Evolutionary conservation across 768 basidiomycete genomes (phyloP).

Genomic region (Ramaria sp.): DNA sequence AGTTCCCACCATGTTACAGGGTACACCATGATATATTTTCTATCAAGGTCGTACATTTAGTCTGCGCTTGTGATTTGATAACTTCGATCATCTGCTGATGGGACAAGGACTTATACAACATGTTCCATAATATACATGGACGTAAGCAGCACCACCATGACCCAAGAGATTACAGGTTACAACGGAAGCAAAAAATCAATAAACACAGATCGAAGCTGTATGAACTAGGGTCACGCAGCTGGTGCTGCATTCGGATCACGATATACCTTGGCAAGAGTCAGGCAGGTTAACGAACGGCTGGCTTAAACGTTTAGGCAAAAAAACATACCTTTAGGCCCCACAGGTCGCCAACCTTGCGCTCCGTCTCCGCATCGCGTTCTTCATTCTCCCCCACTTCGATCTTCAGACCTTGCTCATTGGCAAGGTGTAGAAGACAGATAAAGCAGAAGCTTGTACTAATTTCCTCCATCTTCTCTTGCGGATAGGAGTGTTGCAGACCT

Average conservation of each 20-base stretch:
- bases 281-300: neutral
- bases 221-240: conserved; percentile 9
- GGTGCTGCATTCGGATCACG: conserved; percentile 28
- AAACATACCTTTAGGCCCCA: conserved; percentile 59
- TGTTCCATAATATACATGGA: neutral
- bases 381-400: conserved; percentile 43
- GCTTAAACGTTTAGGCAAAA: neutral
- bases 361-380: conserved; percentile 28
- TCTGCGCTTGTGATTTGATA: too few species aligned
- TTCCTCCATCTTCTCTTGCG: conserved; percentile 90
- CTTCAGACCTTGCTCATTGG: conserved; percentile 91
- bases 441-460: conserved; percentile 99
- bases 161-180: neutral
- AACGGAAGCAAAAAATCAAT: neutral
- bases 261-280: conserved; percentile 26
- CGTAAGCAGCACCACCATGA: neutral
- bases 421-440: conserved; percentile 92
- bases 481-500: conserved; percentile 73
- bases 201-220: neutral
- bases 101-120: neutral
- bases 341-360: conserved; percentile 53
- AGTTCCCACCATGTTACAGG: neutral
- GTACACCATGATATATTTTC: neutral
- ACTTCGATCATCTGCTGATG: too few species aligned
- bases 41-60: too few species aligned